phyloP scores from a whole-genome alignment of 148 eudicot species.

The Rhododendron ferrugineum region DNA sequence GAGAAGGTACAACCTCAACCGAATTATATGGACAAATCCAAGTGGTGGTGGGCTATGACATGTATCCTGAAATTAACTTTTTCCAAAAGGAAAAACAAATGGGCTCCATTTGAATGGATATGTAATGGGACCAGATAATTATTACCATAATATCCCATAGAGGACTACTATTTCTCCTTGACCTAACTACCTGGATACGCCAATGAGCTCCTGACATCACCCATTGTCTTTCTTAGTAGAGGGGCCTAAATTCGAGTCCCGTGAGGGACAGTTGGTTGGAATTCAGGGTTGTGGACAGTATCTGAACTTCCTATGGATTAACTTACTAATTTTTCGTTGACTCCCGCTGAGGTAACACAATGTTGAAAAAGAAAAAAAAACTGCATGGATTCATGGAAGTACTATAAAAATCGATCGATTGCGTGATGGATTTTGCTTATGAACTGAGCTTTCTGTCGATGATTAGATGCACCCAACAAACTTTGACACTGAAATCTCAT shows the following conservation, averaged over 20 bases:
- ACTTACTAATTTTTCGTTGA: no score
- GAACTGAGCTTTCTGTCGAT: neutral
- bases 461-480: neutral
- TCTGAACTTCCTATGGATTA: no score
- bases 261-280: no score
- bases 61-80: neutral
- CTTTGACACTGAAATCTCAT: neutral
- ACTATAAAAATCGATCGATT: neutral
- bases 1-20: neutral
- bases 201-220: no score
- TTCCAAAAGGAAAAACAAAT: neutral
- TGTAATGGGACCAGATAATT: slow-evolving; percentile 1
- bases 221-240: no score
- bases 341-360: no score
- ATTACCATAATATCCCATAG: neutral
- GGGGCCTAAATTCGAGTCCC: no score
- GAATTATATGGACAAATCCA: slow-evolving; percentile 7
- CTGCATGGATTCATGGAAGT: no score
- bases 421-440: neutral
- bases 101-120: neutral
- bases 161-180: neutral
- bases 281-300: fast-evolving
- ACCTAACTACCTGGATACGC: neutral
- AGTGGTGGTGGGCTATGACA: slow-evolving; percentile 15
- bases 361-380: no score